These are phyloP conservation scores for Piromyces sp. DNA, from an alignment of 192 early-diverging fungal genomes.

Conservation along the genomic window DNA sequence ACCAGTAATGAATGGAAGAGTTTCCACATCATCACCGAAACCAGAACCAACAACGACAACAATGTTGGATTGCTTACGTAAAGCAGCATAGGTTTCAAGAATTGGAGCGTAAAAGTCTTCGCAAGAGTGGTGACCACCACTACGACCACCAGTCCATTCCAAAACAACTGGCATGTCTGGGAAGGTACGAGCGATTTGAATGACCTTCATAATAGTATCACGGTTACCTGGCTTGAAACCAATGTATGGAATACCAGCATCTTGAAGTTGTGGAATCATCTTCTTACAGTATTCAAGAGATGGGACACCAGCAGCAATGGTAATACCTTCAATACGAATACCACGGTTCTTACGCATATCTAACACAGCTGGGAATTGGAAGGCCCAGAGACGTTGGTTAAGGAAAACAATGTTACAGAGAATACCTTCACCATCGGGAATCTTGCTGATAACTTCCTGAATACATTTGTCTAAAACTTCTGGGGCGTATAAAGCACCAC, in stretches of 20 bases:
- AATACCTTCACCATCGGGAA: constrained; percentile 58
- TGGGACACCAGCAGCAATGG: constrained; percentile 83
- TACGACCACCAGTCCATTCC: constrained; percentile 94
- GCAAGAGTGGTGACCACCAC: constrained; percentile 89
- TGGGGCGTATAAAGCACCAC: constrained; percentile 73
- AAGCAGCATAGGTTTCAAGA: constrained; percentile 65
- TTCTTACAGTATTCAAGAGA: constrained; percentile 63
- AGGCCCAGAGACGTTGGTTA: constrained; percentile 78
- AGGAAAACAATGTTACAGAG: constrained; percentile 82
- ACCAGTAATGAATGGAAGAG: constrained; percentile 79
- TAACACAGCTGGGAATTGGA: constrained; percentile 69
- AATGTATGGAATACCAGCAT: constrained; percentile 60
- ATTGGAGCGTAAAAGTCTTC: constrained; percentile 89
- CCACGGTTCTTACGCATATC: constrained; percentile 59
- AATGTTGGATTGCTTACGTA: constrained; percentile 63
- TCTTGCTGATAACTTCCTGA: constrained; percentile 29
- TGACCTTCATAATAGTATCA: constrained; percentile 65
- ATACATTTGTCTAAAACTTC: constrained; percentile 52
- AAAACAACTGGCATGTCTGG: constrained; percentile 70
- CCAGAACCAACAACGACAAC: constrained; percentile 79
- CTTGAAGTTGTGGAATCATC: constrained; percentile 51
- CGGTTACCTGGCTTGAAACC: constrained; percentile 72
- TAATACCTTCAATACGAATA: constrained; percentile 75
- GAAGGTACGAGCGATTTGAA: constrained; percentile 64
- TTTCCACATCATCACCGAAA: constrained; percentile 72